Percentiles rank a stretch among this genome's conserved stretches.
These are phyloP conservation scores for Scheffersomyces illinoinensis DNA, from an alignment of 1,139 yeast species.

Conservation along the genomic window DNA sequence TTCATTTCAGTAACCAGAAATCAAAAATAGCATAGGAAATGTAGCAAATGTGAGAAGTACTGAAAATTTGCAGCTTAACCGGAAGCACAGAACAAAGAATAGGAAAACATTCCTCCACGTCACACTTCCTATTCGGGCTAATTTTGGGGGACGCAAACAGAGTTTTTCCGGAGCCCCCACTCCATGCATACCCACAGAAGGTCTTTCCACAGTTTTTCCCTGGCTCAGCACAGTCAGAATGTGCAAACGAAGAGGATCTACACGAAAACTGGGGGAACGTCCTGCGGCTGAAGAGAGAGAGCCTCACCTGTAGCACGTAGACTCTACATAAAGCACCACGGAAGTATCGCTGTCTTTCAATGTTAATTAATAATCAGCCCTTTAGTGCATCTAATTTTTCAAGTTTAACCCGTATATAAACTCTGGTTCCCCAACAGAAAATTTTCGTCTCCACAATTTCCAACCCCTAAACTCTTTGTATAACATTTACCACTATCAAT, in stretches of 20 bases:
- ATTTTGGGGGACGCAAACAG: neutral
- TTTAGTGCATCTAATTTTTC: neutral
- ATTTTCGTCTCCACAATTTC: neutral
- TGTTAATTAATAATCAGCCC: neutral
- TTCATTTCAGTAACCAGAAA: neutral
- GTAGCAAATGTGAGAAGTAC: neutral
- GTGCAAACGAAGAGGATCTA: neutral
- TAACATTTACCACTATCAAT: neutral
- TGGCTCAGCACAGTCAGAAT: neutral
- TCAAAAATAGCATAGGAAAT: neutral
- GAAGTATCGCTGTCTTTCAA: neutral
- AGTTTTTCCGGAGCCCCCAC: neutral
- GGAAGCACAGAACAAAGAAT: neutral
- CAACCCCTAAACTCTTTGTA: neutral
- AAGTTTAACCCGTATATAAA: neutral
- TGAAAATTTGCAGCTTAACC: neutral
- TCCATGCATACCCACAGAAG: neutral
- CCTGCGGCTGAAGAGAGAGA: neutral
- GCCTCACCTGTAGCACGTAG: neutral
- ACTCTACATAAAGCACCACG: neutral
- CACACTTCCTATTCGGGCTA: neutral
- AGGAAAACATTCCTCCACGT: neutral
- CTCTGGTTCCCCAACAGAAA: neutral
- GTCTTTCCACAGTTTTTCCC: neutral
- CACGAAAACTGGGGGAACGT: neutral